Percentiles rank a stretch among this genome's conserved stretches.
Conservation (phyloP, 2,329 filamentous ascomycete species). For the Curvularia eragrostidis region DNA sequence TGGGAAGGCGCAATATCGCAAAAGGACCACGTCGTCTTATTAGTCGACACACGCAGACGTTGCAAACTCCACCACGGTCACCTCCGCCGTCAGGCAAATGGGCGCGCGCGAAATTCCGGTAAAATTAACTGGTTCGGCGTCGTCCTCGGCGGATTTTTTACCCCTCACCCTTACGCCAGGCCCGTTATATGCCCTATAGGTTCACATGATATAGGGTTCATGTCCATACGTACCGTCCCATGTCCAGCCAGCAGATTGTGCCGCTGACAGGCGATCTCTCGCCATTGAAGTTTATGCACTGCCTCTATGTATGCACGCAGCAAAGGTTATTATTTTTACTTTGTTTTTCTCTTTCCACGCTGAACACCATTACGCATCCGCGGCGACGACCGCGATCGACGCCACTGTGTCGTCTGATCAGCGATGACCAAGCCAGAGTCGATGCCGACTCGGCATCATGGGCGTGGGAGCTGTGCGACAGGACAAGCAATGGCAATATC, state of each 20-base stretch:
- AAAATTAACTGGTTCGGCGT: slow-evolving; percentile 12
- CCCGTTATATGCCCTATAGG: slow-evolving; percentile 10
- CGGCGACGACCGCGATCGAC: neutral
- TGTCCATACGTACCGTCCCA: neutral
- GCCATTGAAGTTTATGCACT: slow-evolving; percentile 8
- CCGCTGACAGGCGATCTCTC: slow-evolving; percentile 1
- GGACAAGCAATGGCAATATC: slow-evolving; percentile 7
- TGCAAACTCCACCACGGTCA: slow-evolving; percentile 11
- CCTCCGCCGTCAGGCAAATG: slow-evolving; percentile 3
- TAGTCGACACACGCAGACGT: slow-evolving; percentile 4
- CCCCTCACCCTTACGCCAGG: slow-evolving; percentile 16
- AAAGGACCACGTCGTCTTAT: neutral
- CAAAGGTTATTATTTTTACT: neutral
- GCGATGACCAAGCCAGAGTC: slow-evolving; percentile 2
- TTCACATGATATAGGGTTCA: neutral
- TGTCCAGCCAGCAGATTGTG: neutral
- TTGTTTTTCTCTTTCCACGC: neutral
- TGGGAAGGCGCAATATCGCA: neutral
- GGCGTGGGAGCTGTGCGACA: neutral
- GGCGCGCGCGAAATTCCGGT: slow-evolving; percentile 11
- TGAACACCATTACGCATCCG: neutral
- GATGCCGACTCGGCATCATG: neutral
- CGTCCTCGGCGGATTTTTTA: slow-evolving; percentile 14
- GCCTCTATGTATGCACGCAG: slow-evolving; percentile 5
- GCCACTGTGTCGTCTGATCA: slow-evolving; percentile 1